A percentile compares a stretch with the other conserved stretches of the same genome.
These are phyloP conservation scores for Aspergillus unguis DNA, from an alignment of 2,329 filamentous ascomycete species.

Conservation along the genomic window DNA sequence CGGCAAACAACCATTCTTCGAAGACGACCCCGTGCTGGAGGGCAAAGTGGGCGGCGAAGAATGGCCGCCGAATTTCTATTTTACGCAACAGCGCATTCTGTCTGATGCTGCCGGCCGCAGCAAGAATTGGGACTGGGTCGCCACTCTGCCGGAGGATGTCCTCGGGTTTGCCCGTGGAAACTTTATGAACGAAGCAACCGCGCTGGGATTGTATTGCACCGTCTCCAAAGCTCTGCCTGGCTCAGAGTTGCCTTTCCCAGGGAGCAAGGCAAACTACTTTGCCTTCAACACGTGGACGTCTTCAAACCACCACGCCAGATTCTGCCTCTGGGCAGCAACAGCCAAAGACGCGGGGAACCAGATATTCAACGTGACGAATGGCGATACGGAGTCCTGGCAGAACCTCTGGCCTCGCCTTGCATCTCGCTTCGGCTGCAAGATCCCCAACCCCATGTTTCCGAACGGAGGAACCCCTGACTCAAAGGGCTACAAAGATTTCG, in stretches of 20 bases:
- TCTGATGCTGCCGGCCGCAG: conserved; percentile 24
- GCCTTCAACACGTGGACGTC: conserved; percentile 35
- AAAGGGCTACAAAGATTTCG: conserved; percentile 6
- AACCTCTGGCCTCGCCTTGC: conserved; percentile 44
- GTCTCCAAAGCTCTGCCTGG: conserved; percentile 30
- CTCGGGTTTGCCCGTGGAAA: conserved; percentile 43
- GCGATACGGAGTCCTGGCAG: conserved; percentile 38
- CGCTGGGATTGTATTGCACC: conserved; percentile 41
- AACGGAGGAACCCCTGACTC: conserved; percentile 13
- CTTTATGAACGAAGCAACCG: conserved; percentile 43
- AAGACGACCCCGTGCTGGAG: conserved; percentile 47
- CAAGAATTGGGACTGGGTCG: conserved; percentile 40
- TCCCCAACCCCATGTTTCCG: conserved; percentile 25
- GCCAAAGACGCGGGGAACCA: conserved; percentile 33
- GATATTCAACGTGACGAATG: conserved; percentile 44
- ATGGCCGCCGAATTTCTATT: conserved; percentile 52
- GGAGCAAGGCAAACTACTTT: conserved; percentile 32
- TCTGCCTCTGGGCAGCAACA: conserved; percentile 37
- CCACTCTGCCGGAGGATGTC: conserved; percentile 47
- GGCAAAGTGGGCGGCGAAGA: conserved; percentile 18
- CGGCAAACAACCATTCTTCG: conserved; percentile 48
- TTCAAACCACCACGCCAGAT: conserved; percentile 33
- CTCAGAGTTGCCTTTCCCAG: conserved; percentile 32
- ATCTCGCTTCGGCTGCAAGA: conserved; percentile 31
- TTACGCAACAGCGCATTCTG: conserved; percentile 49